These are phyloP conservation scores for Trichomonas vaginalis DNA, from an alignment of 208 protist species.

Conservation along the genomic window DNA sequence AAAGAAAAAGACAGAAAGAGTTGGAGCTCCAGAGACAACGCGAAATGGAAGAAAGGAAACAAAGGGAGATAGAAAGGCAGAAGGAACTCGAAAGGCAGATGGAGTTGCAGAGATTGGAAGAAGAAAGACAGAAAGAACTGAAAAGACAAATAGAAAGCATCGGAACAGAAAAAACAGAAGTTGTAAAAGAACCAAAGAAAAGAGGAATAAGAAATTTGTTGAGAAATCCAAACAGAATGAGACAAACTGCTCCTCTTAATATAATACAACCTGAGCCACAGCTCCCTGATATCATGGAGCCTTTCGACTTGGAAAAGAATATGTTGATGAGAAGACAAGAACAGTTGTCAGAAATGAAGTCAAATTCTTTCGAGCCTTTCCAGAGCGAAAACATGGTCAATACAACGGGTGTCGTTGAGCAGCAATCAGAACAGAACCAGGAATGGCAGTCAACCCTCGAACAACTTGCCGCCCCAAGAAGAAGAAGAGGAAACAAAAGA, in stretches of 20 bases:
- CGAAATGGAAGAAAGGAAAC: neutral
- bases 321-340: neutral
- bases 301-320: neutral
- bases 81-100: neutral
- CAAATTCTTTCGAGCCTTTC: neutral
- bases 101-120: neutral
- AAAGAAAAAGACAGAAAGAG: neutral
- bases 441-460: neutral
- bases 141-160: neutral
- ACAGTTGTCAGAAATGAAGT: neutral
- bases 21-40: neutral
- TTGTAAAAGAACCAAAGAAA: neutral
- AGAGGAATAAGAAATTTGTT: neutral
- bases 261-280: neutral
- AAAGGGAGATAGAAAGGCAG: neutral
- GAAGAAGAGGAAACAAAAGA: neutral
- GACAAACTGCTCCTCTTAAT: neutral
- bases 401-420: neutral
- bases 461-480: neutral
- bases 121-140: neutral
- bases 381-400: neutral
- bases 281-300: neutral
- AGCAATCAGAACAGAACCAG: neutral
- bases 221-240: neutral
- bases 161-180: no score